Percentiles rank a stretch among this genome's conserved stretches.
Conservation (phyloP, 768 basidiomycete genomes). For the Gymnopilus dilepis region DNA sequence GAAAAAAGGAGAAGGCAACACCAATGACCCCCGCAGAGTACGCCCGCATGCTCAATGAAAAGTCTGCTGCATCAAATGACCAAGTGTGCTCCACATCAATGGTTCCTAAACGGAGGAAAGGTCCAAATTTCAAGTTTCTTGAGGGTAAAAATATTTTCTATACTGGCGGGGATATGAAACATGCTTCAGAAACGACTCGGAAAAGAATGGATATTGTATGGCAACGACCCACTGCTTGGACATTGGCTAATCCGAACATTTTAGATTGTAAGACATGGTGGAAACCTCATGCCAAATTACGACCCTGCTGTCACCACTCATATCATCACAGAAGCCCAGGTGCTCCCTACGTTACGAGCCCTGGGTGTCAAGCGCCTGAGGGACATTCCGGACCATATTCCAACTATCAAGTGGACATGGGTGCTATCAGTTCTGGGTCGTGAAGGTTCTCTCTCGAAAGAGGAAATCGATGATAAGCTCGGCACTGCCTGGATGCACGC, state of each 20-base stretch:
- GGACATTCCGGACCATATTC: slow-evolving; percentile 69
- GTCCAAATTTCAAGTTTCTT: slow-evolving; percentile 41
- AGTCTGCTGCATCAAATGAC: slow-evolving; percentile 21
- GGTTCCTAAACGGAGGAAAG: slow-evolving; percentile 16
- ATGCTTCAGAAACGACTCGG: slow-evolving; percentile 55
- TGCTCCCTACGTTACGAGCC: slow-evolving; percentile 38
- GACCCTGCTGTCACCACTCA: slow-evolving; percentile 66
- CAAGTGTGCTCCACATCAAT: slow-evolving; percentile 22
- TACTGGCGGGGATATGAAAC: slow-evolving; percentile 59
- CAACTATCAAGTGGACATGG: slow-evolving; percentile 71
- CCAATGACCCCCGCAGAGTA: slow-evolving; percentile 57
- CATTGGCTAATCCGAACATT: slow-evolving; percentile 4
- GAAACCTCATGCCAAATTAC: slow-evolving; percentile 60
- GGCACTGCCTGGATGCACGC: slow-evolving; percentile 49
- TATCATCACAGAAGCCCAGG: slow-evolving; percentile 58
- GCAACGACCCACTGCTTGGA: not conserved
- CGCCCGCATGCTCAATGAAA: slow-evolving; percentile 51
- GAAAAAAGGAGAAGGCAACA: slow-evolving; percentile 45
- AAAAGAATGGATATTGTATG: slow-evolving; percentile 67
- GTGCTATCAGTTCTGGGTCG: slow-evolving; percentile 46
- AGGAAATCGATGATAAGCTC: slow-evolving; percentile 36
- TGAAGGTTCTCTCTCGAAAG: slow-evolving; percentile 24
- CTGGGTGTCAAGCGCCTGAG: slow-evolving; percentile 54
- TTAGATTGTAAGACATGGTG: slow-evolving; percentile 71
- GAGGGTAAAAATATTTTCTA: slow-evolving; percentile 63